Evolutionary conservation across 2,329 filamentous ascomycete species (phyloP).

Genomic region (Fusarium austroafricanum): DNA sequence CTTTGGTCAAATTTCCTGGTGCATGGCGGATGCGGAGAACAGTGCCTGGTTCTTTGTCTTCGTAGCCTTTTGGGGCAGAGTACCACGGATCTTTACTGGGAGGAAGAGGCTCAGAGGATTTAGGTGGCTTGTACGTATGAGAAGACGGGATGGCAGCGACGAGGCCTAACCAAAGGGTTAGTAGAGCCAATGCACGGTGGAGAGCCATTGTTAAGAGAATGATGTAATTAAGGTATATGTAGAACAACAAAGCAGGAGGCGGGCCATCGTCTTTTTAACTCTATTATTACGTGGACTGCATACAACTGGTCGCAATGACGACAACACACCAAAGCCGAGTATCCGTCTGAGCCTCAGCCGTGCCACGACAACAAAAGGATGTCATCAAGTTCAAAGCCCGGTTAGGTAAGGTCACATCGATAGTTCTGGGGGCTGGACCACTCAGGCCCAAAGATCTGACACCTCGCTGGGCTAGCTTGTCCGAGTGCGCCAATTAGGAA

Average conservation of each 20-base stretch:
- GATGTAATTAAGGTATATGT: neutral
- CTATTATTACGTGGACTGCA: neutral
- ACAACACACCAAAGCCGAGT: neutral
- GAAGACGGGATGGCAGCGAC: neutral
- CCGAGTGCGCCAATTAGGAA: neutral
- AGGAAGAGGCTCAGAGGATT: constrained; percentile 19
- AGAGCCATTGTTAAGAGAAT: constrained; percentile 22
- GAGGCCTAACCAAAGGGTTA: constrained; percentile 36
- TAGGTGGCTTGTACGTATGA: constrained; percentile 14
- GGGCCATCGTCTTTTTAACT: constrained; percentile 3
- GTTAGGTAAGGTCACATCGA: neutral
- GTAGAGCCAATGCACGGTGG: constrained; percentile 18
- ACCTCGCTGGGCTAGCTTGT: neutral
- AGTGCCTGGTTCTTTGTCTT: constrained; percentile 35
- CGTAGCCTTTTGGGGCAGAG: constrained; percentile 34
- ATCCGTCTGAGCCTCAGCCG: neutral
- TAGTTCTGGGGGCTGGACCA: neutral
- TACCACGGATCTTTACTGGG: constrained; percentile 45
- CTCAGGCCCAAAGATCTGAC: neutral
- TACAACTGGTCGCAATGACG: neutral
- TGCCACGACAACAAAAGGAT: neutral
- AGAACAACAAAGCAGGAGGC: neutral
- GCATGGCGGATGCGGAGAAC: constrained; percentile 41
- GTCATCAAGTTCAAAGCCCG: neutral
- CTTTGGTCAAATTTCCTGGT: constrained; percentile 39